phyloP scores from a whole-genome alignment of 1,284 basidiomycete species.

The Ceratobasidium sp. region DNA sequence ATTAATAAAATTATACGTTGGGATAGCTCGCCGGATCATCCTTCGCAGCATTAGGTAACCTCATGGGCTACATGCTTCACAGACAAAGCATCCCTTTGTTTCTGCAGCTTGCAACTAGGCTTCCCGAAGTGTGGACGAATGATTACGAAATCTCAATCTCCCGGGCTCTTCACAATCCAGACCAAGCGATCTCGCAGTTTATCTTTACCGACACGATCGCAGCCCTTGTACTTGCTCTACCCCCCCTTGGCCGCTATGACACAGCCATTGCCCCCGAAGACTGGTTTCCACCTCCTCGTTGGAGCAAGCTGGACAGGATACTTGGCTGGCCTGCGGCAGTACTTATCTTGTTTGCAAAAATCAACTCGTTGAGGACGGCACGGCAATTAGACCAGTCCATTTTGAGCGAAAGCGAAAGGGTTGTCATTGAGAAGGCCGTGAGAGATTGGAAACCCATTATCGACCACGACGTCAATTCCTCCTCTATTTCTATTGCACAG shows the following conservation, averaged over 20 bases:
- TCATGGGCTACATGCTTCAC: neutral
- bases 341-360: neutral
- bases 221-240: neutral
- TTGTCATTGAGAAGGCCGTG: no score
- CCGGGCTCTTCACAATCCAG: neutral
- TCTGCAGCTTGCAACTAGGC: neutral
- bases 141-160: neutral
- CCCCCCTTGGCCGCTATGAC: neutral
- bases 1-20: neutral
- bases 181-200: neutral
- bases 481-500: neutral
- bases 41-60: no score
- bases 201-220: neutral
- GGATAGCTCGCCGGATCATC: neutral
- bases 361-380: slow-evolving; percentile 3
- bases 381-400: no score
- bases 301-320: slow-evolving; percentile 12
- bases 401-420: no score
- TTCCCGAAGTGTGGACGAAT: neutral
- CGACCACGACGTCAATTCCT: no score
- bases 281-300: no score
- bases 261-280: neutral
- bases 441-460: neutral
- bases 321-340: slow-evolving; percentile 1
- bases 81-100: neutral